Conservation (phyloP, 2,329 filamentous ascomycete genomes). For the Peltaster fructicola region DNA sequence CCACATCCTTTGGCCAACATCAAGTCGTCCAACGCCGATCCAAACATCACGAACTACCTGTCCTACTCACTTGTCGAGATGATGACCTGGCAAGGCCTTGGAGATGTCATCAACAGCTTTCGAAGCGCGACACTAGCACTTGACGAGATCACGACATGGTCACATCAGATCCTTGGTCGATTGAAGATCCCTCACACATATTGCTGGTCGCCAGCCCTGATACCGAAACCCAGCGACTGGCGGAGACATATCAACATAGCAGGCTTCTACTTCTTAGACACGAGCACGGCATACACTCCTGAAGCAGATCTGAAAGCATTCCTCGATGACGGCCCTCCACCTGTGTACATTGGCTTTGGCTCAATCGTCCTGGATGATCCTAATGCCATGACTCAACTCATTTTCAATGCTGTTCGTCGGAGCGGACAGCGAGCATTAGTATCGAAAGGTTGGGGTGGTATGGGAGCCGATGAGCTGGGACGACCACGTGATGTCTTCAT, state of each 20-base stretch:
- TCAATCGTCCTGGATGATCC: conserved; percentile 65
- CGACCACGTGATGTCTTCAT: conserved; percentile 24
- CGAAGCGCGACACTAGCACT: conserved; percentile 49
- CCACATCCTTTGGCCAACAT: conserved; percentile 64
- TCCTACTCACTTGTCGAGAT: conserved; percentile 66
- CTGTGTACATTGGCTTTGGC: conserved; percentile 65
- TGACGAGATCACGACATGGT: conserved; percentile 62
- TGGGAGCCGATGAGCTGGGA: conserved; percentile 19
- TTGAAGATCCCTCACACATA: conserved; percentile 63
- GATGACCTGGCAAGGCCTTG: conserved; percentile 47
- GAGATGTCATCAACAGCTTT: conserved; percentile 61
- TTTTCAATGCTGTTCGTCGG: conserved; percentile 47
- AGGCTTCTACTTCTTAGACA: conserved; percentile 55
- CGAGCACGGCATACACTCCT: conserved; percentile 41
- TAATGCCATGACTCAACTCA: conserved; percentile 46
- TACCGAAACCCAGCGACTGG: conserved; percentile 8
- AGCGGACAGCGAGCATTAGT: conserved; percentile 33
- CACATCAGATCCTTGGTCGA: conserved; percentile 53
- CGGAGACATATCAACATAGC: conserved; percentile 48
- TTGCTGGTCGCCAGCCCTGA: conserved; percentile 25
- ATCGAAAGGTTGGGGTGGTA: conserved; percentile 33
- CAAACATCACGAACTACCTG: conserved; percentile 62
- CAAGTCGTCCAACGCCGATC: conserved; percentile 53
- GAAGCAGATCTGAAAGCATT: conserved; percentile 46
- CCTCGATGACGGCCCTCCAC: conserved; percentile 46